A percentile compares a stretch with the other conserved stretches of the same genome.
Evolutionary conservation across 108 stramenopile species (phyloP).

Genomic region (Epithemia pelagica): DNA sequence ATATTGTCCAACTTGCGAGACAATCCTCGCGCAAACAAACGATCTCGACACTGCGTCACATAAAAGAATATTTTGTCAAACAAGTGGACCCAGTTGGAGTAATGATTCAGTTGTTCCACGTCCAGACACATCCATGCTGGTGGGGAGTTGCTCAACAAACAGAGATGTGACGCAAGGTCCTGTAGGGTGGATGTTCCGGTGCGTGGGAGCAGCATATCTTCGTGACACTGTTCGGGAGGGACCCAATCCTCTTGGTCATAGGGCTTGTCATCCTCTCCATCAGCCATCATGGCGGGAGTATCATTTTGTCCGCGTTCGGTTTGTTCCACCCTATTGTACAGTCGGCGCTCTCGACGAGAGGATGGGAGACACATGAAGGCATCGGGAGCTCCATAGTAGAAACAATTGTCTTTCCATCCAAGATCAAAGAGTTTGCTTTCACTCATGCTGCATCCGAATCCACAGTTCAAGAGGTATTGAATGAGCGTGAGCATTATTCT

Average conservation of each 20-base stretch:
- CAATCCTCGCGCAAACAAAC: not conserved
- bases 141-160: not conserved
- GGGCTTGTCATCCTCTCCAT: not conserved
- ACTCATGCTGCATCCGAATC: not conserved
- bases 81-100: not conserved
- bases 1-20: not conserved
- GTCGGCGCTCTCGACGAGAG: conserved; percentile 27
- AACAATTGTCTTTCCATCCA: conserved; percentile 54
- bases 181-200: not conserved
- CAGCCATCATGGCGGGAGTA: not conserved
- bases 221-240: not conserved
- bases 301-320: not conserved
- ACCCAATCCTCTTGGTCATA: not conserved
- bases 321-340: not conserved
- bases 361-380: conserved; percentile 37
- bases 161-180: not conserved
- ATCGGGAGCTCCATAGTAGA: conserved; percentile 54
- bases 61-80: not conserved
- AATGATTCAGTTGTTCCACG: not conserved
- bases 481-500: not conserved
- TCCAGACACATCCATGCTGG: not conserved
- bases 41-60: not conserved
- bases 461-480: not conserved
- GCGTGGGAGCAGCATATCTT: not conserved
- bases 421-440: conserved; percentile 32